Base-by-base conservation (phyloP, 495 filamentous ascomycete species). In the Trichoderma virens region DNA sequence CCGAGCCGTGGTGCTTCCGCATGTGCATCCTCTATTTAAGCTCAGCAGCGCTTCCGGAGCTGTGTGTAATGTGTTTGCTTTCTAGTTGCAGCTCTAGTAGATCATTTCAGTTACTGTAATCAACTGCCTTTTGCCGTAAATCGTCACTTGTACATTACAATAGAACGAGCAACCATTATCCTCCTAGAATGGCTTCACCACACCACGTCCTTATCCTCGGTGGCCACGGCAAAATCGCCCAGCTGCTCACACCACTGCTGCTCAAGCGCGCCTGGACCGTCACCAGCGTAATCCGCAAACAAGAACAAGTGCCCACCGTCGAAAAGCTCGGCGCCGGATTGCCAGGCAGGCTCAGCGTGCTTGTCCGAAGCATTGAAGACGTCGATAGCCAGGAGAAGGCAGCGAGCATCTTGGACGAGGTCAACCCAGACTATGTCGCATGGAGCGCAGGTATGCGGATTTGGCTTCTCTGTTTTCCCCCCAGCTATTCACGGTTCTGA, bases 211-310 rank as follows among this genome's bases (percentile, higher is more conserved):
- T 92, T 60, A 76, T 94, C 45, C 85, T 95, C 45, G 91, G 91
- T 66, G 90, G 90, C 68, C 90, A 90, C 78, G 91, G 91, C 75
- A 91, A 90, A 73, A 73, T 94, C 59, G 84, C 89, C 64, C 83
- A 88, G 43, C 78, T 88, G n/a, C 79, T 93, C 13, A 94, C 90
- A n/a, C 86, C 85, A 1, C 79, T 90, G 62, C 84, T 93, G 41
- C 80, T 92, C 63, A 81, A 85, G 54, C 83, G 85, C 65, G 83
- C 83, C 65, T 92, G 90, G 85, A 82, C 80, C 65, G 85, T 96
- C 28, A 91, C 87, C 63, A 90, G 86, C 73, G 78, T 94, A 47
- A 88, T 96, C 71, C 88, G 90, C 67, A 83, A 84, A 68, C 77
- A 84, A 11, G 83, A 82, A 0, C 91, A 94, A 65, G 82, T 86